Evolutionary conservation across 257 asterid species (phyloP).

Genomic region (Thymus mandschuricus): DNA sequence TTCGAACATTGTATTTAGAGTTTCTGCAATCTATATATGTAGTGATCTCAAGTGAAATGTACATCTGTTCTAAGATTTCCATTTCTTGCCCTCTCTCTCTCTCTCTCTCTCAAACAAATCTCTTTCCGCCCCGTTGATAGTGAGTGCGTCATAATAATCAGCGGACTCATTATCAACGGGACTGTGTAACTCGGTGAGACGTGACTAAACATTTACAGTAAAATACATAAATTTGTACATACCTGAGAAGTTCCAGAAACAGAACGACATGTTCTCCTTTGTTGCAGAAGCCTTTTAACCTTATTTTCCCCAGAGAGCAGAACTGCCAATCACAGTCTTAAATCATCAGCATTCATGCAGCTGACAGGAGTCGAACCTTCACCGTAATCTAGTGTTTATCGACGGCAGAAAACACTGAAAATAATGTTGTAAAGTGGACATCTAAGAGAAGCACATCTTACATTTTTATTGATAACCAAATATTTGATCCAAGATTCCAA

Average conservation of each 20-base stretch:
- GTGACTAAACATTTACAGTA: too few species aligned
- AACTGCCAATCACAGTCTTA: too few species aligned
- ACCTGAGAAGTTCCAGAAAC: too few species aligned
- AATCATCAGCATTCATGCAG: background rate
- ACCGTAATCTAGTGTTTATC: background rate
- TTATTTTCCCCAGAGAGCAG: too few species aligned
- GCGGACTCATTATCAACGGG: too few species aligned
- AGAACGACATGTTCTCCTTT: too few species aligned
- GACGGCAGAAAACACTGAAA: background rate
- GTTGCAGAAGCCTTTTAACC: too few species aligned
- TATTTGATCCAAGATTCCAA: background rate
- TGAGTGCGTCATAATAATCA: too few species aligned
- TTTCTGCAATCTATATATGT: slow-evolving; percentile 25
- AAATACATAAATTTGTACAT: too few species aligned
- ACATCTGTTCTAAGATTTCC: background rate
- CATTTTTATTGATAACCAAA: background rate
- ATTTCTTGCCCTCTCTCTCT: background rate
- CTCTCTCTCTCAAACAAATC: too few species aligned
- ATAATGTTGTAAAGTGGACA: background rate
- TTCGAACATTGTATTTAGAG: background rate
- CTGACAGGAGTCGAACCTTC: background rate
- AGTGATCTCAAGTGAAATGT: slow-evolving; percentile 25
- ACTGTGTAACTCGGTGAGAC: too few species aligned
- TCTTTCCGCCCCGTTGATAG: too few species aligned
- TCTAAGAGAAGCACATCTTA: slow-evolving; percentile 17